Base-by-base conservation (phyloP, 208 protist genomes). In the Leishmania amazonensis region DNA sequence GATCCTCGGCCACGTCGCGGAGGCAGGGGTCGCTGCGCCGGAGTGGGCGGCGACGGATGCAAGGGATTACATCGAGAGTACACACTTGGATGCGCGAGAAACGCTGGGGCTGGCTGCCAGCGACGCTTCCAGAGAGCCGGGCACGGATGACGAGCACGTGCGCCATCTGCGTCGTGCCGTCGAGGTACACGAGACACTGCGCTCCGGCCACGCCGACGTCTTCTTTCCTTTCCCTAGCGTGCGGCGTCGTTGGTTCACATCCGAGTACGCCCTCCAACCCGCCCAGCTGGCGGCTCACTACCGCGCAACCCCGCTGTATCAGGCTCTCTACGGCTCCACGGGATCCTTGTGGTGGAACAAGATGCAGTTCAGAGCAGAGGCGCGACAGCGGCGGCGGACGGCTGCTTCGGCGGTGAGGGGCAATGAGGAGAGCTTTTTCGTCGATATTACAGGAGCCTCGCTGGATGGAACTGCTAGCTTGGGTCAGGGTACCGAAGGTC, bases 161-260 rank as follows among this genome's bases (percentile, higher is more conserved):
- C 35, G 19, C 28, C 49, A 75, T 40, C 75, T 95, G 64, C 58
- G 77, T 42, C 82, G 64, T 35, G 88, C 85, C 0, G 73, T 83
- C 74, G 83, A 86, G 65, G 75, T 84, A 51, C 64, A 90, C 64
- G 65, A 84, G 78, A 96, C 90, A 49, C 64, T 86, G 71, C 71
- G 80, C 40, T 81, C 84, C 31, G 93, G 75, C 21, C 93, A 97
- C 80, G 78, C 79, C 38, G 94, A 97, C 75, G 87, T 91, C 58
- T 96, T 94, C 72, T 92, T 97, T 53, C 94, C 94, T 3, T 97
- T 97, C 58, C 83, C 83, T 15, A 85, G 85, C 13, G 90, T 92
- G 38, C 89, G 88, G 21, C 82, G 93, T 5, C 92, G 93, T 17
- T 93, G 88, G 91, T 96, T 95, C 77, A 83, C 77, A 38, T 92